phyloP scores from a whole-genome alignment of 2,329 filamentous ascomycete genomes.

The Metarhizium anisopliae region DNA sequence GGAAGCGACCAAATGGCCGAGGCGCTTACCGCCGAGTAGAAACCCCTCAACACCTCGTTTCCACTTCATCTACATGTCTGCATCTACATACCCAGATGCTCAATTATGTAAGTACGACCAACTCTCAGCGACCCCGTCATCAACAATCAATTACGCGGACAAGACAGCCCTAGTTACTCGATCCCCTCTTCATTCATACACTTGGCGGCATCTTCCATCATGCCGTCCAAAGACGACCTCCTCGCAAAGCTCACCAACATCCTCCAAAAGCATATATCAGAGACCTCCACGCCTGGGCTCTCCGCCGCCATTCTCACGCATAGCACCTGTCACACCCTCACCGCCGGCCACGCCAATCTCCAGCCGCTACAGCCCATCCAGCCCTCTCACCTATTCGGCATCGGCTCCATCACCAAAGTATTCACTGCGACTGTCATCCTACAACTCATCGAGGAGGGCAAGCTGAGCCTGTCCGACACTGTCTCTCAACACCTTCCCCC shows the following conservation, averaged over 20 bases:
- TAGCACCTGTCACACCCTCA: conserved; percentile 2
- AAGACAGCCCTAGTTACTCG: too few relatives aligned
- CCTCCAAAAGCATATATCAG: not conserved
- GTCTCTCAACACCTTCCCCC: conserved; percentile 4
- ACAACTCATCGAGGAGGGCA: conserved; percentile 10
- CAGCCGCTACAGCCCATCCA: conserved; percentile 1
- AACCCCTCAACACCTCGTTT: too few relatives aligned
- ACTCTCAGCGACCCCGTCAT: too few relatives aligned
- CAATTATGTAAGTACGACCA: too few relatives aligned
- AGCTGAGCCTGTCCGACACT: conserved; percentile 5
- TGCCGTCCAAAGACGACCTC: not conserved
- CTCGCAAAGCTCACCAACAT: not conserved
- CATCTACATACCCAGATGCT: too few relatives aligned
- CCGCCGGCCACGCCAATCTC: conserved; percentile 2
- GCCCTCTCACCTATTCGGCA: conserved; percentile 7
- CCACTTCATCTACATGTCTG: too few relatives aligned
- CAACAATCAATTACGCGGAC: too few relatives aligned
- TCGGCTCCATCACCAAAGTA: conserved; percentile 12
- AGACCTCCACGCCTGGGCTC: conserved; percentile 4
- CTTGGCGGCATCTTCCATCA: not conserved
- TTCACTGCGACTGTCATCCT: conserved; percentile 8
- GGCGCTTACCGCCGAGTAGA: not conserved
- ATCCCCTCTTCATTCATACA: too few relatives aligned
- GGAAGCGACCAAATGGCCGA: not conserved
- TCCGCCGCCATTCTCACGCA: conserved; percentile 5